Base-by-base conservation (phyloP, 1,284 basidiomycete species). In the Fomes fomentarius region DNA sequence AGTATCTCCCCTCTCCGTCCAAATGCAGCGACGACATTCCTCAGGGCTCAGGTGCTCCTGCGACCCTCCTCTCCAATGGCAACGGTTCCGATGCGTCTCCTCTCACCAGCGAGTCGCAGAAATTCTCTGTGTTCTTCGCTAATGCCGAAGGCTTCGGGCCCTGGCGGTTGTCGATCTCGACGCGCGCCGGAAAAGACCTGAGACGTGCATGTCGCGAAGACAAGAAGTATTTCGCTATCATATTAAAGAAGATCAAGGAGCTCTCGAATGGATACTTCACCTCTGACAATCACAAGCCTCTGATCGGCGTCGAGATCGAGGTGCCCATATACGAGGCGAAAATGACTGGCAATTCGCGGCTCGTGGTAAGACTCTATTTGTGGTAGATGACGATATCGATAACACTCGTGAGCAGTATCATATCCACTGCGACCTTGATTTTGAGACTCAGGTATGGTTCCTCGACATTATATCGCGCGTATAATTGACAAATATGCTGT, bases 251-350 rank as follows among this genome's bases (percentile, higher is more conserved):
- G 41, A 82, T 84, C 58, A 76, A 71, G 82, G 79, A 85, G 47
- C 71, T 85, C 7, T 86, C 83, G 0, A 75, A 79, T 3, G 84
- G 84, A 0, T 75, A 81, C 52, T 85, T 86, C 62, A 84, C 84
- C 0, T 72, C 72, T 2, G 80, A 85, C 56, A 87, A 87, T 53
- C 81, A 86, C 52, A 86, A 84, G 65, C 66, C 74, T n/a, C 67
- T 86, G 17, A 80, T 72, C 39, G 75, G 74, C 1, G 22, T 19
- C 4, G n/a, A 26, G 7, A 54, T 68, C 0, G 61, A 68, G 26
- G 35, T 51, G 2, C 82, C 84, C 0, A 77, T 86, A 6, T 87
- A 76, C 47, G 83, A 85, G 61, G 84, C 85, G 0, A 85, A 84
- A 63, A 80, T 85, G 77, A 82, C 80, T 1, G 57, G 74, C 0